Percentiles rank a stretch among this genome's conserved stretches.
Conservation (phyloP, 1,284 basidiomycete genomes). For the Schizophyllum commune region DNA sequence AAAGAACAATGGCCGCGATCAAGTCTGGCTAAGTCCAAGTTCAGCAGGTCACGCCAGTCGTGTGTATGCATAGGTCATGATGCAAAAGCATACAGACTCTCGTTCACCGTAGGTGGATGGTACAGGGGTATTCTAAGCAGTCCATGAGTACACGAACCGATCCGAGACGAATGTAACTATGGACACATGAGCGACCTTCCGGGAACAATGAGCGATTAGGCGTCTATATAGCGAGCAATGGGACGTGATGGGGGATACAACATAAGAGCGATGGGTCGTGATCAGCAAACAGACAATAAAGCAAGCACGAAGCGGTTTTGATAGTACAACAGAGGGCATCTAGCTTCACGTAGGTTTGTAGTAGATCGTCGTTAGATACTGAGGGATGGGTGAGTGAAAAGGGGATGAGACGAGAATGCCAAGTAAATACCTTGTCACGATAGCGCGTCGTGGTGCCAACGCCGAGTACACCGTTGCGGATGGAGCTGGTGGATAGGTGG, state of each 20-base stretch:
- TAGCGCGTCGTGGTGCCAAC: conserved; percentile 93
- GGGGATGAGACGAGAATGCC: conserved; percentile 4
- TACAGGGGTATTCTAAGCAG: neutral
- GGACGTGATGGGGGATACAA: neutral
- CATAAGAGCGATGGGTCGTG: neutral
- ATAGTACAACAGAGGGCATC: neutral
- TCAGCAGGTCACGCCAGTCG: no score
- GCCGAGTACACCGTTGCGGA: conserved; percentile 89
- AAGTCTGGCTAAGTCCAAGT: no score
- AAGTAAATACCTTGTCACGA: conserved; percentile 71
- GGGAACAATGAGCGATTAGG: neutral
- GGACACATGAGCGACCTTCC: conserved; percentile 7
- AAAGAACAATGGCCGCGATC: neutral
- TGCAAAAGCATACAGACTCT: neutral
- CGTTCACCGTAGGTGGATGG: neutral
- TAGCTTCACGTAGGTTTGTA: conserved; percentile 42
- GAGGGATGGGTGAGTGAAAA: conserved; percentile 7
- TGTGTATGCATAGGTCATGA: neutral
- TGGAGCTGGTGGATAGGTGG: conserved; percentile 93
- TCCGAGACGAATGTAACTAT: conserved; percentile 4
- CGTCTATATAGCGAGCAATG: neutral
- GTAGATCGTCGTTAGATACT: conserved; percentile 54
- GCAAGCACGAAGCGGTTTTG: neutral
- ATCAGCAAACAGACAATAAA: neutral
- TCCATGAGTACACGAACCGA: neutral